These are phyloP conservation scores for Paralagenidium karlingii DNA, from an alignment of 352 stramenopile genomes.

Conservation along the genomic window DNA sequence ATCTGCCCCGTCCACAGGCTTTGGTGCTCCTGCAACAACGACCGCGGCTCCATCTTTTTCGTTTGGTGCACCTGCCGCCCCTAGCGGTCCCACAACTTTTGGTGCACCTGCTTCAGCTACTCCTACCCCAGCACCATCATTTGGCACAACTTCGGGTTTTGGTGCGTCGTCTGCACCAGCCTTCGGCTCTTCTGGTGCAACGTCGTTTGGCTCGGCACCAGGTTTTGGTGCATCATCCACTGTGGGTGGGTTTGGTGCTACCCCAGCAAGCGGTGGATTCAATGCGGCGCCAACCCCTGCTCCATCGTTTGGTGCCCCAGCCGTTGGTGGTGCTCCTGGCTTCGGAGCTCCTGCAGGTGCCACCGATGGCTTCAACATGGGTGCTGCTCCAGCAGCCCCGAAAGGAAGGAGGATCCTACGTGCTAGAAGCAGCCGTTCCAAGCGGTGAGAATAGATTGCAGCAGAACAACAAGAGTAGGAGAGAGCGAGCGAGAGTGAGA, in stretches of 20 bases:
- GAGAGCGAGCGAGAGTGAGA: too few relatives aligned
- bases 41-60: conserved; percentile 1
- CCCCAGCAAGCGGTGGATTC: neutral
- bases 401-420: too few relatives aligned
- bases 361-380: conserved; percentile 63
- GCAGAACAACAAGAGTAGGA: too few relatives aligned
- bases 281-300: neutral
- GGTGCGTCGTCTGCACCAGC: too few relatives aligned
- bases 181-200: conserved; percentile 8
- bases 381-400: conserved; percentile 30
- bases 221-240: conserved; percentile 6
- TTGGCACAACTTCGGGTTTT: conserved; percentile 16
- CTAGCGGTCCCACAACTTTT: neutral
- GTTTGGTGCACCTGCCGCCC: conserved; percentile 8
- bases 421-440: too few relatives aligned
- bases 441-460: too few relatives aligned
- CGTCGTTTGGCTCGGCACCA: conserved; percentile 1
- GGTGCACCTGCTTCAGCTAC: too few relatives aligned
- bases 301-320: conserved; percentile 16
- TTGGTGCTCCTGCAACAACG: conserved; percentile 9
- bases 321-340: conserved; percentile 7
- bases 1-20: conserved; percentile 6
- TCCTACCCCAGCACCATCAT: conserved; percentile 10
- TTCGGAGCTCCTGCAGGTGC: conserved; percentile 20
- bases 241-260: conserved; percentile 10